A percentile compares a stretch with the other conserved stretches of the same genome.
Conservation (phyloP, 371 early-diverging fungal species). For the Lichtheimia ramosa region DNA sequence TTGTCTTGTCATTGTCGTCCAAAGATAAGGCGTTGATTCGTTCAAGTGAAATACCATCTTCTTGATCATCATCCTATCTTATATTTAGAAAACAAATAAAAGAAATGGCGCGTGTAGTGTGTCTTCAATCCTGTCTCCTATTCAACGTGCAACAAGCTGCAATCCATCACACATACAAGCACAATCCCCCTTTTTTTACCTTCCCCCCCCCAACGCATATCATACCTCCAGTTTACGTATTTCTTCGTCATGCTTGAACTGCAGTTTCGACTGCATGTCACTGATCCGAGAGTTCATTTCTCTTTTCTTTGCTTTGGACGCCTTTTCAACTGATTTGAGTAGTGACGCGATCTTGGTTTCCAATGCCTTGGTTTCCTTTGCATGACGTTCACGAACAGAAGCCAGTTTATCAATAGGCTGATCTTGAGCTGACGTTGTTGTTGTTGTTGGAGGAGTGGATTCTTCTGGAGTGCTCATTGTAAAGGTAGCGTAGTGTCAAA, state of each 20-base stretch:
- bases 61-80: conserved; percentile 13
- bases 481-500: too few relatives aligned
- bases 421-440: background rate
- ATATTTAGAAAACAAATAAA: conserved; percentile 20
- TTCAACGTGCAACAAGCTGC: too few relatives aligned
- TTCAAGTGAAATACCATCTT: conserved; percentile 42
- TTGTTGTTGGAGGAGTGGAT: too few relatives aligned
- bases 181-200: too few relatives aligned
- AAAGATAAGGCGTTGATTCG: conserved; percentile 33
- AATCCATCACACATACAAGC: too few relatives aligned
- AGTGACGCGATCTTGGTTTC: conserved; percentile 67
- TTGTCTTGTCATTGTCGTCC: conserved; percentile 26
- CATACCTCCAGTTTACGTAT: conserved; percentile 22
- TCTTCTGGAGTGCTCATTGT: too few relatives aligned
- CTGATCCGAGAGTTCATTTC: conserved; percentile 73
- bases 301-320: conserved; percentile 86
- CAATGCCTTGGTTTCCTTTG: conserved; percentile 76
- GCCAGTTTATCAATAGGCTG: conserved; percentile 38
- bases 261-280: conserved; percentile 66
- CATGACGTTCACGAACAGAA: conserved; percentile 70
- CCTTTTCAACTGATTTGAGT: conserved; percentile 75
- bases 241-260: conserved; percentile 70
- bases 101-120: too few relatives aligned
- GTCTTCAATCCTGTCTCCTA: too few relatives aligned
- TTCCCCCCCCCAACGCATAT: too few relatives aligned